Conservation (phyloP, 2,329 filamentous ascomycete genomes). For the Sordariomycetes sp. region DNA sequence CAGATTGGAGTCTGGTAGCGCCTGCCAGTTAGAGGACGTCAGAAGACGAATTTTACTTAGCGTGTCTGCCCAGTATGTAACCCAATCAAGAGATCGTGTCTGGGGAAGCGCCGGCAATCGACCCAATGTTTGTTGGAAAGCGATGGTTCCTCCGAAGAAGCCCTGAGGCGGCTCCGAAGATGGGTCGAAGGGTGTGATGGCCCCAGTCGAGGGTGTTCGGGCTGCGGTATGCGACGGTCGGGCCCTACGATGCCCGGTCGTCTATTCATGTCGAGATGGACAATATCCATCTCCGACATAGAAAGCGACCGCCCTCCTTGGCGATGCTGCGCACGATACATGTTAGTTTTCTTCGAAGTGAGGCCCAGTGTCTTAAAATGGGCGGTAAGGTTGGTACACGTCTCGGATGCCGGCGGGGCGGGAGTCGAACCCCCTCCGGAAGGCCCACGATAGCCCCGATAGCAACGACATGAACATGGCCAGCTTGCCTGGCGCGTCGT, state of each 20-base stretch:
- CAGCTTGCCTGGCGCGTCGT: background rate
- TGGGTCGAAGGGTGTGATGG: background rate
- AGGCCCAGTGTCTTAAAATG: background rate
- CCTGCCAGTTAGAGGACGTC: background rate
- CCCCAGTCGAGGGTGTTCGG: background rate
- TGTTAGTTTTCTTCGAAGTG: background rate
- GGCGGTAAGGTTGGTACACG: background rate
- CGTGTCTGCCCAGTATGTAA: background rate
- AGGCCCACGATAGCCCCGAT: no score
- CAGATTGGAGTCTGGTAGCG: background rate
- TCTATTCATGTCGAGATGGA: background rate
- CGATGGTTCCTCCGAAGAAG: background rate
- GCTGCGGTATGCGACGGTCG: background rate
- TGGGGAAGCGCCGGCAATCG: slow-evolving; percentile 4
- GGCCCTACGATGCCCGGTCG: background rate
- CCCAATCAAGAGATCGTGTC: background rate
- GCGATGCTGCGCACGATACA: background rate
- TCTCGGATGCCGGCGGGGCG: background rate
- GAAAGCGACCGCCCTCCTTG: background rate
- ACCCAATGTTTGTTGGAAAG: background rate
- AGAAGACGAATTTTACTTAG: background rate
- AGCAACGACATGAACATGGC: no score
- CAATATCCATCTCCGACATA: background rate
- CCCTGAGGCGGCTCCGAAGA: background rate
- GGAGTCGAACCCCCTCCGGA: background rate